Percentiles rank a stretch among this genome's conserved stretches.
These are phyloP conservation scores for Dactylonectria estremocensis DNA, from an alignment of 2,329 filamentous ascomycete genomes.

Conservation along the genomic window DNA sequence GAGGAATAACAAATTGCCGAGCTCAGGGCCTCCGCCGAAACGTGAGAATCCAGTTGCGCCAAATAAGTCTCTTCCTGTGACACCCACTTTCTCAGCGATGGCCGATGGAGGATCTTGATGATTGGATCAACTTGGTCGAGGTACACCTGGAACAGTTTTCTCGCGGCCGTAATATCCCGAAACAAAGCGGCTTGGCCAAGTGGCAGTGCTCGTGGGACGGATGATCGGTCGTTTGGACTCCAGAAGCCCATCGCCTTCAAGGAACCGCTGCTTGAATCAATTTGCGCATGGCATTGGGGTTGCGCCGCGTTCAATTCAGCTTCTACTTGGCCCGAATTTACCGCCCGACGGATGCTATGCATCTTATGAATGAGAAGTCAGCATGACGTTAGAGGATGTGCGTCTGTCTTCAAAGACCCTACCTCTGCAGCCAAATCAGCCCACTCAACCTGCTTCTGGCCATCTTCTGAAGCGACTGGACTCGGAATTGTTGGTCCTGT, in stretches of 20 bases:
- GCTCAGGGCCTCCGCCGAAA: slow-evolving; percentile 30
- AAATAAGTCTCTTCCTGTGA: slow-evolving; percentile 42
- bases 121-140: slow-evolving; percentile 34
- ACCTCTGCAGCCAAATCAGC: slow-evolving; percentile 19
- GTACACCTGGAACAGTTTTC: slow-evolving; percentile 24
- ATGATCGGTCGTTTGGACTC: not conserved
- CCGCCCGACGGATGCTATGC: slow-evolving; percentile 8
- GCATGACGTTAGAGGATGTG: not conserved
- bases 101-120: slow-evolving; percentile 36
- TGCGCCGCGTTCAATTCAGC: not conserved
- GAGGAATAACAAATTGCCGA: slow-evolving; percentile 45
- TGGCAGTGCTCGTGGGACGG: not conserved
- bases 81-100: slow-evolving; percentile 35
- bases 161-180: not conserved
- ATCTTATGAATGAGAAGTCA: slow-evolving; percentile 2
- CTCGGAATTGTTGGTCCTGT: not conserved
- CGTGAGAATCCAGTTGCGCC: slow-evolving; percentile 37
- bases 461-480: not conserved
- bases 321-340: slow-evolving; percentile 8
- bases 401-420: not conserved
- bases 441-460: slow-evolving; percentile 5
- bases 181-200: no score
- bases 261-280: not conserved
- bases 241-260: not conserved
- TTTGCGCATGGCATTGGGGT: not conserved